Evolutionary conservation across 169 alveolate species (phyloP), one percentile per base, ranked within the genome.

Genomic region (Plasmodium knowlesi): DNA sequence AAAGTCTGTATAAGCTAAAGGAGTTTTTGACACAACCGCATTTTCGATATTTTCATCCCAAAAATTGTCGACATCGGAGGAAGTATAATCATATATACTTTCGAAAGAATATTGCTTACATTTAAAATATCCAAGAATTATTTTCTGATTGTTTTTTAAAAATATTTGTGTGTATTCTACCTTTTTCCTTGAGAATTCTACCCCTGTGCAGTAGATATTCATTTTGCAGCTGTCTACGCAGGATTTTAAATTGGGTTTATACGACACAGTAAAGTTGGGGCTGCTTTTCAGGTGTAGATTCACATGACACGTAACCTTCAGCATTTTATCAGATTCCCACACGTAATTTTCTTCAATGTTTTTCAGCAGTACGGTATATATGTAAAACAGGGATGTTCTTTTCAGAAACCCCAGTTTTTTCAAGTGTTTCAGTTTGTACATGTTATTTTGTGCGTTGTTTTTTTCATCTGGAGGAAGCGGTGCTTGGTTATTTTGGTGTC

Each of bases 171-270:
- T 82, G 41, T 91, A 91, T 70, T 74, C 89, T 72, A 78, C 83
- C 0, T 70, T 25, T 46, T 81, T 61, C 72, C 92, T 81, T 34
- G 91, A 82, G 72, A 91, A 91, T 82, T 91, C 92, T 3, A 91
- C 46, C 10, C 95, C 95, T n/a, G 92, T 91, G 82, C 97, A 96
- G 86, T 96, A 94, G 28, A 95, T 84, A 83, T 95, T 96, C 28
- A 19, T 67, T 86, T 95, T 96, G 30, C 97, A 96, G 76, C 61
- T 71, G 37, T 95, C 86, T 57, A 96, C 67, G 54, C 97, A 96
- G 8, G 95, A 32, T 32, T 61, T 34, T 53, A 96, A 79, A 81
- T 95, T 93, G 25, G 79, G 92, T 76, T 83, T 82, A 67, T 91
- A 91, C 14, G 95, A 81, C 41, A 91, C 25, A 16, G 88, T 78